These are phyloP conservation scores for Aspergillus phoenicis DNA, from an alignment of 2,329 filamentous ascomycete genomes.

Conservation along the genomic window DNA sequence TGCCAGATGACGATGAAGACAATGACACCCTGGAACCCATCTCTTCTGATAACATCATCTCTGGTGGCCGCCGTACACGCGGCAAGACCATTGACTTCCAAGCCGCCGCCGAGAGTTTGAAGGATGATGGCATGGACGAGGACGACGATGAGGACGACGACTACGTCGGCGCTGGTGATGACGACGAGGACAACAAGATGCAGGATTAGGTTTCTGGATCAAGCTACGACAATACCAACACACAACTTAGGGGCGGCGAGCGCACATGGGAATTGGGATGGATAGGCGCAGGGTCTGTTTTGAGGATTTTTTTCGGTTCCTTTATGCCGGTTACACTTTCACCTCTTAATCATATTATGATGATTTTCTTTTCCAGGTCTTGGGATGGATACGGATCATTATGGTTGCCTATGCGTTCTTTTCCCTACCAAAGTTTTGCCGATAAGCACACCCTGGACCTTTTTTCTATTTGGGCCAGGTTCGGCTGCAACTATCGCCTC, in stretches of 20 bases:
- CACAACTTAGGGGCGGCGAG: constrained; percentile 13
- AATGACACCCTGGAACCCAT: constrained; percentile 84
- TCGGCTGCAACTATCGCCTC: constrained; percentile 2
- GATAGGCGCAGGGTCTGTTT: constrained; percentile 24
- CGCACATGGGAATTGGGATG: constrained; percentile 20
- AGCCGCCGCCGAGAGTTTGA: constrained; percentile 81
- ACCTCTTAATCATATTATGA: constrained; percentile 1
- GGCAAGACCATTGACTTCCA: constrained; percentile 91
- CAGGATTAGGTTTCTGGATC: constrained; percentile 36
- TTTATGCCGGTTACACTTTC: neutral
- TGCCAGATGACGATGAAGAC: constrained; percentile 68
- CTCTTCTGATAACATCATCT: constrained; percentile 83
- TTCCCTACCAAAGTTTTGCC: neutral
- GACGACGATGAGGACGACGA: constrained; percentile 57
- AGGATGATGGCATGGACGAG: constrained; percentile 66
- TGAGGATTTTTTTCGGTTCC: constrained; percentile 14
- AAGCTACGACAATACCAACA: constrained; percentile 13
- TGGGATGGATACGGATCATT: constrained; percentile 1
- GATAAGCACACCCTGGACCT: neutral
- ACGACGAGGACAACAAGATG: constrained; percentile 44
- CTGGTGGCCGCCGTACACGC: constrained; percentile 77
- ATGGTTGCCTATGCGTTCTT: neutral
- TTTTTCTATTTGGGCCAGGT: neutral
- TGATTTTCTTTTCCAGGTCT: neutral
- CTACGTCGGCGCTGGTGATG: constrained; percentile 39